A percentile compares a stretch with the other conserved stretches of the same genome.
Evolutionary conservation across 2,329 filamentous ascomycete species (phyloP).

Genomic region (Arthroderma sp.): DNA sequence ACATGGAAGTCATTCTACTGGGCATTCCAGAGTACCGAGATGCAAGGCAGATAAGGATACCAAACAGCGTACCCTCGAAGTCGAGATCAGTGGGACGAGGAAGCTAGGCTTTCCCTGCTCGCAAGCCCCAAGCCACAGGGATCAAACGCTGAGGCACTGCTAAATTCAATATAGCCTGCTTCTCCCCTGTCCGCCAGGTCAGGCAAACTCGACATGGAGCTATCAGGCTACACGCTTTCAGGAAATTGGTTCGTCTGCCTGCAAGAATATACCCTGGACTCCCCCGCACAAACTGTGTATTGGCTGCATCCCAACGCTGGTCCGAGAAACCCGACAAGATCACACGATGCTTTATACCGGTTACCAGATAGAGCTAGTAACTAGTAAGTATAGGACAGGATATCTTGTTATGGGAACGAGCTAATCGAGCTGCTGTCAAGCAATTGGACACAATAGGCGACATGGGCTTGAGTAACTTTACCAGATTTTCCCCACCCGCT

Average conservation of each 20-base stretch:
- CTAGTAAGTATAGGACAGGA: not conserved
- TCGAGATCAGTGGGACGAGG: no score
- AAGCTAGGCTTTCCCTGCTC: no score
- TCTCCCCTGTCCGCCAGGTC: no score
- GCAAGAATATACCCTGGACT: no score
- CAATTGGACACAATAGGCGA: not conserved
- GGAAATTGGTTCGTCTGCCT: not conserved
- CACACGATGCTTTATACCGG: not conserved
- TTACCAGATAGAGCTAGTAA: not conserved
- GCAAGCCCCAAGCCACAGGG: no score
- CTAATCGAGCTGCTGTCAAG: not conserved
- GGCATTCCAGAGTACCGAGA: no score
- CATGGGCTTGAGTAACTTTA: not conserved
- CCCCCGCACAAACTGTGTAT: no score
- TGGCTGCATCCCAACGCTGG: not conserved
- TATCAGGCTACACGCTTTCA: not conserved
- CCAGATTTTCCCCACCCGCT: not conserved
- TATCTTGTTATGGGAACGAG: not conserved
- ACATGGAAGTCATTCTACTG: no score
- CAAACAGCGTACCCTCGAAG: no score
- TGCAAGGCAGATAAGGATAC: no score
- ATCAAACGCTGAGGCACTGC: no score
- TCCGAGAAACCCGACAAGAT: not conserved
- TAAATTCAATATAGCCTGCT: no score
- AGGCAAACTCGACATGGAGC: not conserved